Percentiles rank a stretch among this genome's conserved stretches.
Evolutionary conservation across 352 stramenopile genomes (phyloP).

Genomic region (Halophytophthora batemanensis): DNA sequence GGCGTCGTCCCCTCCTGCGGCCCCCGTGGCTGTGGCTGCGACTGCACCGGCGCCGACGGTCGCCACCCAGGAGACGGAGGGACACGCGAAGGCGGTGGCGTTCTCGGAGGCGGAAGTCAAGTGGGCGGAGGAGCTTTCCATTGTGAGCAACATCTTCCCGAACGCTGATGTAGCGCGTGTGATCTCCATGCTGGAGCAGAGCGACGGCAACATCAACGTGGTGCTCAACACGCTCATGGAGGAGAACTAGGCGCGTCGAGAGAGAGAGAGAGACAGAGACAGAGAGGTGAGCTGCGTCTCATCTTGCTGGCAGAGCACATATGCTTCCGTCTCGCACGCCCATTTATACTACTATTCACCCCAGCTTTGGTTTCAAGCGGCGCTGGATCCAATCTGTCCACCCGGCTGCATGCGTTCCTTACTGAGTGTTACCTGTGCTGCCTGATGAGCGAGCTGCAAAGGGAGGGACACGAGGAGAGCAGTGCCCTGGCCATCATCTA

Average conservation of each 20-base stretch:
- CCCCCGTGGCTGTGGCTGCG: constrained; percentile 10
- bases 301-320: too few relatives aligned
- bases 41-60: constrained; percentile 1
- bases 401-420: too few relatives aligned
- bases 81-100: constrained; percentile 27
- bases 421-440: too few relatives aligned
- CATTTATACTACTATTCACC: too few relatives aligned
- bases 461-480: too few relatives aligned
- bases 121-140: constrained; percentile 63
- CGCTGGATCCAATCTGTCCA: too few relatives aligned
- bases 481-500: too few relatives aligned
- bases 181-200: constrained; percentile 62
- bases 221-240: constrained; percentile 79
- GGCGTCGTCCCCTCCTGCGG: constrained; percentile 2
- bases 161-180: constrained; percentile 39
- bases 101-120: constrained; percentile 68
- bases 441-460: too few relatives aligned
- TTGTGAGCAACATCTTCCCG: constrained; percentile 66
- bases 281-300: too few relatives aligned
- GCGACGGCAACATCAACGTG: constrained; percentile 64
- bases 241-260: constrained; percentile 23
- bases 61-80: constrained; percentile 18
- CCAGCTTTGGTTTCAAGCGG: too few relatives aligned
- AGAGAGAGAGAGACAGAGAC: constrained; percentile 1
- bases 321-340: too few relatives aligned